These are phyloP conservation scores for Crataegus laevigata DNA, from an alignment of 306 rosid species.

Conservation along the genomic window DNA sequence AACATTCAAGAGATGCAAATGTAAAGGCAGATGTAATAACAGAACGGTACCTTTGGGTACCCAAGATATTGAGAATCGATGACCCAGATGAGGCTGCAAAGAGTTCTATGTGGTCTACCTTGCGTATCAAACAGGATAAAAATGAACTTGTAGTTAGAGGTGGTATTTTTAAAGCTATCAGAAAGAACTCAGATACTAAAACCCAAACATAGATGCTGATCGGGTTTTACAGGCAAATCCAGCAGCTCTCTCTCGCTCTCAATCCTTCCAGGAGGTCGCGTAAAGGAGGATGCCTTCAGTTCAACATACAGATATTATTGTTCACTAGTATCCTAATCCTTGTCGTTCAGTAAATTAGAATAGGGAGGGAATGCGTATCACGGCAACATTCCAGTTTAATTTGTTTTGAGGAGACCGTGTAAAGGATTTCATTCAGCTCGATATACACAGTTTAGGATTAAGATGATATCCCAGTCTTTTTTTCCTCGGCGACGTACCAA, in stretches of 20 bases:
- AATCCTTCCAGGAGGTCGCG: constrained; percentile 39
- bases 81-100: constrained; percentile 54
- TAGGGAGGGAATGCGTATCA: constrained; percentile 9
- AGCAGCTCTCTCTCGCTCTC: constrained; percentile 53
- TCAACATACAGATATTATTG: neutral
- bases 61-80: constrained; percentile 52
- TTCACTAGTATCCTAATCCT: constrained; percentile 1
- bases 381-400: constrained; percentile 3
- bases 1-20: constrained; percentile 54
- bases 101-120: constrained; percentile 56
- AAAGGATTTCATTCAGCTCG: neutral
- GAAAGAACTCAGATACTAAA: constrained; percentile 26
- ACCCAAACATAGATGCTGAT: constrained; percentile 25
- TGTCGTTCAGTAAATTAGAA: constrained; percentile 12
- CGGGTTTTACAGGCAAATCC: constrained; percentile 48
- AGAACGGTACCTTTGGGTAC: constrained; percentile 52
- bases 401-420: neutral
- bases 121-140: constrained; percentile 28
- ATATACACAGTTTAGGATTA: neutral
- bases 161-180: constrained; percentile 51
- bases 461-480: neutral
- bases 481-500: neutral
- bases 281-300: constrained; percentile 7
- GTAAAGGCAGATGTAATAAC: constrained; percentile 17
- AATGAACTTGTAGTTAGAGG: constrained; percentile 33